These are phyloP conservation scores for Alternaria burnsii DNA, from an alignment of 2,329 filamentous ascomycete species.

Conservation along the genomic window DNA sequence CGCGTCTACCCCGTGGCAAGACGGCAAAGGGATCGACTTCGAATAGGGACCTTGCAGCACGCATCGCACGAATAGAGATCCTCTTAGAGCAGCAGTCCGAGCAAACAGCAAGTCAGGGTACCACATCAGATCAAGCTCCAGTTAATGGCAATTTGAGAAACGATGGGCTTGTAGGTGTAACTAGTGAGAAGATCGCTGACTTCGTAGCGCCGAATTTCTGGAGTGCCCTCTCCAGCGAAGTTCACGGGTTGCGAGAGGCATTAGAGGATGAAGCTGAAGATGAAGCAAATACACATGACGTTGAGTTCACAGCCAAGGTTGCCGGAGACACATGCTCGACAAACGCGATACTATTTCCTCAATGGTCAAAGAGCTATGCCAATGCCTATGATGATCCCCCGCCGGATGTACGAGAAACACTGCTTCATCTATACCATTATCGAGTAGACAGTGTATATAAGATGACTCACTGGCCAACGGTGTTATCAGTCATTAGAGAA, in stretches of 20 bases:
- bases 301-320: not conserved
- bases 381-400: not conserved
- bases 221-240: not conserved
- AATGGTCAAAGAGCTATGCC: not conserved
- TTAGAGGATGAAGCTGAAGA: not conserved
- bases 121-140: no score
- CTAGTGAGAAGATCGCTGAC: not conserved
- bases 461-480: not conserved
- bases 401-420: not conserved
- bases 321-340: not conserved
- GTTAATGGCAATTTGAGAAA: not conserved
- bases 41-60: not conserved
- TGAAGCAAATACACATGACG: not conserved
- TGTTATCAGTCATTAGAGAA: not conserved
- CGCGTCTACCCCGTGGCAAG: not conserved
- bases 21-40: not conserved
- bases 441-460: no score
- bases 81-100: not conserved
- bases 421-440: not conserved
- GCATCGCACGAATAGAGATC: no score
- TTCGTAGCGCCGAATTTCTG: not conserved
- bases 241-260: not conserved
- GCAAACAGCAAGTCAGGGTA: rapidly evolving
- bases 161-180: not conserved
- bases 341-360: not conserved